Percentiles rank a stretch among this genome's conserved stretches.
Evolutionary conservation across 176 grass and related monocot genomes (phyloP).

Genomic region (Zoysia pacifica): DNA sequence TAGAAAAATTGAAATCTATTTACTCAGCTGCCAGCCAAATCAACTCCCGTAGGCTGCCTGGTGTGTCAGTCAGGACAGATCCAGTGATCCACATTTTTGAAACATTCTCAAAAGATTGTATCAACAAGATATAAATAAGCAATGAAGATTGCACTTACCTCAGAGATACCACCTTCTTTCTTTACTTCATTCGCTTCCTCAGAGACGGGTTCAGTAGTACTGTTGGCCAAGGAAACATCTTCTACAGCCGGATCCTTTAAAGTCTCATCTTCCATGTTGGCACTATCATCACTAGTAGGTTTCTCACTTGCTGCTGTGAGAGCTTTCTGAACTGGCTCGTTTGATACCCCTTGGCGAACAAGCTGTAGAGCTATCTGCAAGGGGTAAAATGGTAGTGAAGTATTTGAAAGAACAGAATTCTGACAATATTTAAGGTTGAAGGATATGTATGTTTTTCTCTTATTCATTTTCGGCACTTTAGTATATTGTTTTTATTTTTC

Average conservation of each 20-base stretch:
- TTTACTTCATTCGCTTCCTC: conserved; percentile 43
- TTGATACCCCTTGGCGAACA: conserved; percentile 71
- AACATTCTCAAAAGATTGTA: neutral
- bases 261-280: conserved; percentile 32
- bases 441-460: neutral
- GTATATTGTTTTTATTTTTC: neutral
- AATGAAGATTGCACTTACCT: conserved; percentile 39
- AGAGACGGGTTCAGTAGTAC: conserved; percentile 27
- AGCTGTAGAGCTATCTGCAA: conserved; percentile 83
- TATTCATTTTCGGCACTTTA: neutral
- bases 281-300: conserved; percentile 31
- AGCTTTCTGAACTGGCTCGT: conserved; percentile 49
- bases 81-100: neutral
- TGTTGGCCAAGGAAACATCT: conserved; percentile 1
- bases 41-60: conserved; percentile 8
- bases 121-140: conserved; percentile 1
- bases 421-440: conserved; percentile 6
- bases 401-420: conserved; percentile 14
- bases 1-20: neutral
- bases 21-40: neutral
- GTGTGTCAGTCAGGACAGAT: conserved; percentile 12
- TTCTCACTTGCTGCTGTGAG: conserved; percentile 35
- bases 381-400: conserved; percentile 31
- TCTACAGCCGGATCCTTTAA: conserved; percentile 50
- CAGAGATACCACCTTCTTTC: neutral